These are phyloP conservation scores for Arthrocladium fulminans DNA, from an alignment of 2,329 filamentous ascomycete species.

Conservation along the genomic window DNA sequence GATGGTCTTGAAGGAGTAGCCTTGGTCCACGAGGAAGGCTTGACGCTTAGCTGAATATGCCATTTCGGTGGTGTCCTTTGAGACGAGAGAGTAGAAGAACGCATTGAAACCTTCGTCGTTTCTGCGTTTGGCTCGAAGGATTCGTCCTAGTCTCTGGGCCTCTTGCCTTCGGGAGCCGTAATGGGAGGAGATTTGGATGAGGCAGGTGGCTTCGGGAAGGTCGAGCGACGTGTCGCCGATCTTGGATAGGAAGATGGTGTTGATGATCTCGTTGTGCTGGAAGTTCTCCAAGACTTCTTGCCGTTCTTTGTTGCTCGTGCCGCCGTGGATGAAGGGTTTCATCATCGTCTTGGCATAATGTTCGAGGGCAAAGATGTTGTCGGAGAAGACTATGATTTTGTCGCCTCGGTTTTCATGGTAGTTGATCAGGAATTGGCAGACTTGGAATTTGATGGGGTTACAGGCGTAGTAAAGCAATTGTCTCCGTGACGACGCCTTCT, in stretches of 20 bases:
- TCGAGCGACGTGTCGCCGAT: conserved; percentile 98
- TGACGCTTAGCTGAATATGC: conserved; percentile 94
- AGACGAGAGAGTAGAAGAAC: conserved; percentile 96
- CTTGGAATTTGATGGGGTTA: conserved; percentile 96
- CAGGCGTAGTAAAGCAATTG: conserved; percentile 76
- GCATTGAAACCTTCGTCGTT: conserved; percentile 99
- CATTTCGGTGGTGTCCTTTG: conserved; percentile 97
- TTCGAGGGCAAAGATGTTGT: conserved; percentile 88
- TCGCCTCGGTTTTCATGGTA: conserved; percentile 92
- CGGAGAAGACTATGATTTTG: conserved; percentile 97
- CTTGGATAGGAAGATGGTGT: conserved; percentile 92
- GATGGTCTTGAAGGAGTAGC: conserved; percentile 98
- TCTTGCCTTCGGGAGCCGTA: conserved; percentile 96
- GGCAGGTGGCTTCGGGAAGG: conserved; percentile 86
- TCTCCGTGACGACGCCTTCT: conserved; percentile 60
- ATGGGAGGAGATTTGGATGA: conserved; percentile 96
- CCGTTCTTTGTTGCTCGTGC: conserved; percentile 76
- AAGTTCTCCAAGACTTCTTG: conserved; percentile 87
- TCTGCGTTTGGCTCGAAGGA: conserved; percentile 84
- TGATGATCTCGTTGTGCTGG: conserved; percentile 80
- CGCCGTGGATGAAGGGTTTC: conserved; percentile 87
- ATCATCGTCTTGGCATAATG: conserved; percentile 73
- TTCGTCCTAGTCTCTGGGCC: conserved; percentile 84
- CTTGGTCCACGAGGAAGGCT: conserved; percentile 94
- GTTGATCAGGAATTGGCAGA: conserved; percentile 95